Evolutionary conservation across 768 basidiomycete genomes (phyloP).

Genomic region (Termitomyces bulborhizus): DNA sequence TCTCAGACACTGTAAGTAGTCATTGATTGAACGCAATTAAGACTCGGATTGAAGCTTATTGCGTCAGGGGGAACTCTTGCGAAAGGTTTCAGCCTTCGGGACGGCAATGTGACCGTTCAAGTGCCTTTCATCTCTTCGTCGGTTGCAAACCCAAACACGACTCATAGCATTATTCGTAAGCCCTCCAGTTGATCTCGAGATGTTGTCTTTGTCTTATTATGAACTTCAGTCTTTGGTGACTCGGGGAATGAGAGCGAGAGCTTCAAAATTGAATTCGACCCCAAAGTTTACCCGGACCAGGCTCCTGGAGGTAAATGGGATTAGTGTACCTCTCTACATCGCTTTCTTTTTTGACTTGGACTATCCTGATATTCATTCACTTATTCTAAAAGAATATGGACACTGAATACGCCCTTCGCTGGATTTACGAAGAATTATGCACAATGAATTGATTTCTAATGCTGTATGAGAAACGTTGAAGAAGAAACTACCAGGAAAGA

Average conservation of each 20-base stretch:
- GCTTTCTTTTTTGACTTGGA: background rate
- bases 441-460: background rate
- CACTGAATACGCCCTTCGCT: conserved; percentile 1
- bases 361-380: background rate
- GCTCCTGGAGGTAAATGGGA: background rate
- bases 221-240: conserved; percentile 37
- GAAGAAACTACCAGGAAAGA: background rate
- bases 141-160: background rate
- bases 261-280: conserved; percentile 25
- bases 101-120: conserved; percentile 26
- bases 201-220: background rate
- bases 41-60: background rate
- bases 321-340: background rate
- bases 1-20: conserved; percentile 23
- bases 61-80: conserved; percentile 25
- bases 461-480: background rate
- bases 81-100: conserved; percentile 27
- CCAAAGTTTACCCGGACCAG: background rate
- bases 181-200: background rate
- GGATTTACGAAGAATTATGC: background rate
- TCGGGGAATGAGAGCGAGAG: conserved; percentile 37
- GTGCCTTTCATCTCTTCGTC: conserved; percentile 30
- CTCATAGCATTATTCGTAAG: conserved; percentile 39
- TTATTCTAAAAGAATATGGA: background rate
- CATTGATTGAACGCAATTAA: background rate